Base-by-base conservation (phyloP, 2,329 filamentous ascomycete species). In the Phaeosphaeriaceae sp. region DNA sequence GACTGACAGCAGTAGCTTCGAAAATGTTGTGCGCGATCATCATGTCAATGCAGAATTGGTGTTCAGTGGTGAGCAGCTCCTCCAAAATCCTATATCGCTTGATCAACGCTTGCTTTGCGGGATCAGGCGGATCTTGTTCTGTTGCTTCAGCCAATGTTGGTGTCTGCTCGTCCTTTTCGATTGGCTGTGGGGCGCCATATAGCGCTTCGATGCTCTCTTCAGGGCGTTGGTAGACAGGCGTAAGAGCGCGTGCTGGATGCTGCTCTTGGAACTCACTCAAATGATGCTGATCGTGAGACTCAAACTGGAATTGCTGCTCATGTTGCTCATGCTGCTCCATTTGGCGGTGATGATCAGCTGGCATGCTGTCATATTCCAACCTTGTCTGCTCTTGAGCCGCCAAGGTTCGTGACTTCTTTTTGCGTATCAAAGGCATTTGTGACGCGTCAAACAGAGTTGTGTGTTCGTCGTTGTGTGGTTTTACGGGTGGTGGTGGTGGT, bases 11-110 rank as follows among this genome's bases (percentile, higher is more conserved):
- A 0, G 94, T 97, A 35, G 90, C 92, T 74, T 95, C 96, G 80
- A 97, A 99, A 46, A 99, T 97, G 67, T 97, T 92, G 66, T 96
- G 91, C 2, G 96, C 88, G 44, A 99, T 93, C 70, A 92, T 96
- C 90, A 99, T 93, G 71, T 99, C 94, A 56, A 91, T 86, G 48
- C 95, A 87, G 73, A 96, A 97, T 5, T 88, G 87, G 39, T 91
- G 87, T 70, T 99, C 94, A 0, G 94, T 99, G 65, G 97, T 92
- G 37, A 97, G 83, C 30, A 99, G 79, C 73, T 99, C 94, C 67
- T 93, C 92, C 64, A 97, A 88, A 39, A 95, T 86, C 69, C 95
- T 86, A 46, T 88, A 85, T 16, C 94, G 88, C 68, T 93, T 89
- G 41, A 84, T 84, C 7, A 97, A 78, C n/a, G 56, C 50, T 46